Percentiles rank a stretch among this genome's conserved stretches.
These are phyloP conservation scores for Xenoacremonium recifei DNA, from an alignment of 2,329 filamentous ascomycete species.

Conservation along the genomic window DNA sequence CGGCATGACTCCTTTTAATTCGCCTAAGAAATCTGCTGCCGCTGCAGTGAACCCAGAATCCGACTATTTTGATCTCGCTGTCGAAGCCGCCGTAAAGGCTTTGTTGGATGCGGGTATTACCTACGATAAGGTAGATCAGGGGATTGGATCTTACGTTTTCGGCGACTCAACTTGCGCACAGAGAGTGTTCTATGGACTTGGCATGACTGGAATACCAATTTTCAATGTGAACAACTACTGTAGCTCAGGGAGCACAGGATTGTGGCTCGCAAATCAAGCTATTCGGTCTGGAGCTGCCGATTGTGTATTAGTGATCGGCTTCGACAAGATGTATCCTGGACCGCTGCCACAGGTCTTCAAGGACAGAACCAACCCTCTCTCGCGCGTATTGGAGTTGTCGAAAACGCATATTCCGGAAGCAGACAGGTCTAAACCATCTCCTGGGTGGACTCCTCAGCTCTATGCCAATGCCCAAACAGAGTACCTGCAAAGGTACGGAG, in stretches of 20 bases:
- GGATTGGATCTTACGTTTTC: neutral
- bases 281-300: neutral
- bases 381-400: no score
- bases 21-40: neutral
- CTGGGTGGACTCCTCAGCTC: neutral
- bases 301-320: neutral
- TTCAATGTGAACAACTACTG: neutral
- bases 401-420: no score
- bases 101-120: neutral
- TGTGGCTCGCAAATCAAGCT: neutral
- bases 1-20: neutral
- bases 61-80: neutral
- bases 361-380: neutral
- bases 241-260: no score
- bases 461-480: neutral
- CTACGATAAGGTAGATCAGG: neutral
- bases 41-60: no score
- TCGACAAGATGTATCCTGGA: neutral
- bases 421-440: neutral
- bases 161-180: neutral
- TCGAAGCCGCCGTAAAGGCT: neutral
- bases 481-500: neutral
- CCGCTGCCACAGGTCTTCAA: neutral
- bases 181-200: neutral
- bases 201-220: neutral